Conservation (phyloP, 163 green algal genomes). For the Scenedesmus sp. region DNA sequence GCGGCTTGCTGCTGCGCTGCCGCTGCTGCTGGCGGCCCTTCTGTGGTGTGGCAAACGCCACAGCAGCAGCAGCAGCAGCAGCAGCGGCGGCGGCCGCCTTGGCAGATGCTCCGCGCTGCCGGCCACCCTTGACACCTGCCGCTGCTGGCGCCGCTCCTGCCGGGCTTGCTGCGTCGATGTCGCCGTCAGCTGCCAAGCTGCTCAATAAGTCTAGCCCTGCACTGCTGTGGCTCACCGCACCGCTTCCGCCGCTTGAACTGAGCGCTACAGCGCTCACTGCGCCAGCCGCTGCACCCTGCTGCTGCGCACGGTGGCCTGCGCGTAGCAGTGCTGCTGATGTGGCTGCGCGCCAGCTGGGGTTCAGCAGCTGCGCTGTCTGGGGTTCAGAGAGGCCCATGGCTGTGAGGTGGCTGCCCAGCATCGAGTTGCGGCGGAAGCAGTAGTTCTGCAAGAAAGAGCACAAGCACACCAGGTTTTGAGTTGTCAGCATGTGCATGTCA, state of each 20-base stretch:
- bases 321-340: neutral
- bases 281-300: neutral
- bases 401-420: neutral
- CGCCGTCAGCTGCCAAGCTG: neutral
- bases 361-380: neutral
- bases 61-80: neutral
- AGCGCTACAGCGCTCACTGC: neutral
- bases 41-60: neutral
- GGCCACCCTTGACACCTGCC: neutral
- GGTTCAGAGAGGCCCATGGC: neutral
- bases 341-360: neutral
- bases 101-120: neutral
- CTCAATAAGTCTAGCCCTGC: neutral
- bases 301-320: neutral
- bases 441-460: neutral
- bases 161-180: neutral
- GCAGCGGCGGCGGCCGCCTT: neutral
- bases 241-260: neutral
- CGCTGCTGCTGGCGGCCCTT: slow-evolving; percentile 20
- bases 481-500: no score
- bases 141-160: neutral
- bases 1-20: neutral
- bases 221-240: neutral
- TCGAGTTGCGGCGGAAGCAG: neutral
- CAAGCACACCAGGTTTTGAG: no score